phyloP scores from a whole-genome alignment of 305 asterid genomes.

The Rubia balearica region DNA sequence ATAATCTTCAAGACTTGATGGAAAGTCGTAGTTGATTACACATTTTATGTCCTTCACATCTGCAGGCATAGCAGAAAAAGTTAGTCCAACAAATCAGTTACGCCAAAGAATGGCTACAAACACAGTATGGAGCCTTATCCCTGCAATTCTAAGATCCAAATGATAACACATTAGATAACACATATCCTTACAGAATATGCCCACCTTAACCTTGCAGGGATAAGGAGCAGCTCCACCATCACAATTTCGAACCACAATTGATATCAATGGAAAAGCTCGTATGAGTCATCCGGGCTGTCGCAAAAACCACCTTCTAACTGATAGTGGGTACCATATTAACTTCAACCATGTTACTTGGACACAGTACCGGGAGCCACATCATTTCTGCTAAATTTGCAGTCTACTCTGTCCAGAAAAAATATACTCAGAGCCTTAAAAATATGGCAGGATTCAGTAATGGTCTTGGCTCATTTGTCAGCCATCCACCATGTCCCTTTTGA shows the following conservation, averaged over 20 bases:
- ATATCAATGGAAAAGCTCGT: conserved; percentile 43
- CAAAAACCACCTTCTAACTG: conserved; percentile 68
- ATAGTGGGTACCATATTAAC: conserved; percentile 73
- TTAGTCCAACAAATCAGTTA: conserved; percentile 20
- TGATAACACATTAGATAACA: conserved; percentile 46
- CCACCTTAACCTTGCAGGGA: conserved; percentile 98
- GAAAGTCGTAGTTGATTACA: conserved; percentile 92
- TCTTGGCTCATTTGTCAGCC: not conserved
- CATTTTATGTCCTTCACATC: conserved; percentile 97
- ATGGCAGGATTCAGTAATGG: not conserved
- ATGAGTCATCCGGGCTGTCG: conserved; percentile 94
- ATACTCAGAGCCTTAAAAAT: not conserved
- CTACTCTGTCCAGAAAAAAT: not conserved
- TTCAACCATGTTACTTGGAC: conserved; percentile 40
- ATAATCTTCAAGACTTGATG: conserved; percentile 94
- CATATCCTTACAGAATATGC: conserved; percentile 62
- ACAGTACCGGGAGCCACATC: conserved; percentile 31
- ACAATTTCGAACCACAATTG: conserved; percentile 32
- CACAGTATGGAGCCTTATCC: conserved; percentile 25
- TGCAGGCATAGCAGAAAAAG: conserved; percentile 25
- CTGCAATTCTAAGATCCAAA: conserved; percentile 44
- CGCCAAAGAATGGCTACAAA: conserved; percentile 3
- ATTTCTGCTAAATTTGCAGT: conserved; percentile 14
- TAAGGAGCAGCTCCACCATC: conserved; percentile 76
- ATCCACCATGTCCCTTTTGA: not conserved